phyloP scores from a whole-genome alignment of 352 stramenopile genomes.

The Phytopythium mirpurense region DNA sequence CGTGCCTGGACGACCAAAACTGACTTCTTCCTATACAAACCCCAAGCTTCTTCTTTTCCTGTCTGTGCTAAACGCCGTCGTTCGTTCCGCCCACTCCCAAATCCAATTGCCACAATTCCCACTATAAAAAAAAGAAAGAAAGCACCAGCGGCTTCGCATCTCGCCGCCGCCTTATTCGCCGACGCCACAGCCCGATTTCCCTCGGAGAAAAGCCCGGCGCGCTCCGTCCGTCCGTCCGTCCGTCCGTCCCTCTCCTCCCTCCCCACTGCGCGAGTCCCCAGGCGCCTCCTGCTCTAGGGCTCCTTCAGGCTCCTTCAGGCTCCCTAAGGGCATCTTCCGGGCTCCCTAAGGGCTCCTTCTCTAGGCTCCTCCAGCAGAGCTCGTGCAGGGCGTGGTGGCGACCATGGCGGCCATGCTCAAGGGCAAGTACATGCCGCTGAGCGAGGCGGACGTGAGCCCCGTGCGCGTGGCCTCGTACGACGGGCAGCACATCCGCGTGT shows the following conservation, averaged over 20 bases:
- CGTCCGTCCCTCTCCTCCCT: too few relatives aligned
- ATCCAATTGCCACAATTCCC: neutral
- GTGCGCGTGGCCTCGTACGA: conserved; percentile 74
- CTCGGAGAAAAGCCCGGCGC: neutral
- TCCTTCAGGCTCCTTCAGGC: too few relatives aligned
- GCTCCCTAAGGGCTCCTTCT: too few relatives aligned
- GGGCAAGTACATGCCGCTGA: conserved; percentile 86
- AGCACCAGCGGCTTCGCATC: neutral
- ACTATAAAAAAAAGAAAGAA: neutral
- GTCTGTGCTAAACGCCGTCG: too few relatives aligned
- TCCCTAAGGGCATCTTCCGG: too few relatives aligned
- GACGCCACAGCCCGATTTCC: neutral
- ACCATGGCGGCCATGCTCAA: conserved; percentile 29
- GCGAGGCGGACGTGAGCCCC: conserved; percentile 74
- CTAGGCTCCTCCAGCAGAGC: too few relatives aligned
- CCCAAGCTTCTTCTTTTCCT: too few relatives aligned
- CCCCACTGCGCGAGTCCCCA: too few relatives aligned
- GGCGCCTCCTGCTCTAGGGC: neutral
- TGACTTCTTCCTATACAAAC: neutral
- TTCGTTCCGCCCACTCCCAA: too few relatives aligned
- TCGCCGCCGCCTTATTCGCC: neutral
- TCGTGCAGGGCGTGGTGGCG: neutral
- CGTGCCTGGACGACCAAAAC: neutral
- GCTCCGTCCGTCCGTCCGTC: too few relatives aligned
- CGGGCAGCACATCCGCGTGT: conserved; percentile 67